Evolutionary conservation across 140 eudicot species (phyloP).

Genomic region (Cichorium intybus): DNA sequence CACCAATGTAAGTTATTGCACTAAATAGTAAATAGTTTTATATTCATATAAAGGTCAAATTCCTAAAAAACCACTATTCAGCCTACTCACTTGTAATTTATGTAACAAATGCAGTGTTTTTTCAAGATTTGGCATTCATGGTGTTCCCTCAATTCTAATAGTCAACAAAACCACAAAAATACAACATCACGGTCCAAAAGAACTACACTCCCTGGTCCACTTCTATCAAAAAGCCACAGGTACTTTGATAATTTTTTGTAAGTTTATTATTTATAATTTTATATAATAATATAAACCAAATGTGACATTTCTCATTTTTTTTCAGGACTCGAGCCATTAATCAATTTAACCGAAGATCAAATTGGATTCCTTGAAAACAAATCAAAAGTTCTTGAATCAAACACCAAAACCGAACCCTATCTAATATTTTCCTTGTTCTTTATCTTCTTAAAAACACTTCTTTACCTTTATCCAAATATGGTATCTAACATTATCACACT

Average conservation of each 20-base stretch:
- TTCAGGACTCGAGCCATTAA: constrained; percentile 41
- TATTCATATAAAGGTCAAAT: too few relatives aligned
- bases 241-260: too few relatives aligned
- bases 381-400: constrained; percentile 21
- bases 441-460: constrained; percentile 41
- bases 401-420: constrained; percentile 54
- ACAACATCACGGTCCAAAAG: constrained; percentile 55
- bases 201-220: constrained; percentile 43
- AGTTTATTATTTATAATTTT: too few relatives aligned
- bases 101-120: constrained; percentile 49
- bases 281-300: background rate
- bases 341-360: constrained; percentile 33
- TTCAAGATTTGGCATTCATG: constrained; percentile 72
- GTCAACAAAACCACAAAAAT: constrained; percentile 46
- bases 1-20: constrained; percentile 41
- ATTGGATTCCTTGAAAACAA: constrained; percentile 13
- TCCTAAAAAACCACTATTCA: too few relatives aligned
- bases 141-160: constrained; percentile 66
- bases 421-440: constrained; percentile 50
- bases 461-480: constrained; percentile 48
- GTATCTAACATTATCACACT: constrained; percentile 36
- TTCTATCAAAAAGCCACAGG: constrained; percentile 73
- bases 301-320: constrained; percentile 2
- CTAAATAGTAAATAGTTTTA: too few relatives aligned
- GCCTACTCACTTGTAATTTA: constrained; percentile 10